Evolutionary conservation across 2,329 filamentous ascomycete genomes (phyloP), one percentile per base, ranked within the genome.

Genomic region (Hirsutella thompsonii): DNA sequence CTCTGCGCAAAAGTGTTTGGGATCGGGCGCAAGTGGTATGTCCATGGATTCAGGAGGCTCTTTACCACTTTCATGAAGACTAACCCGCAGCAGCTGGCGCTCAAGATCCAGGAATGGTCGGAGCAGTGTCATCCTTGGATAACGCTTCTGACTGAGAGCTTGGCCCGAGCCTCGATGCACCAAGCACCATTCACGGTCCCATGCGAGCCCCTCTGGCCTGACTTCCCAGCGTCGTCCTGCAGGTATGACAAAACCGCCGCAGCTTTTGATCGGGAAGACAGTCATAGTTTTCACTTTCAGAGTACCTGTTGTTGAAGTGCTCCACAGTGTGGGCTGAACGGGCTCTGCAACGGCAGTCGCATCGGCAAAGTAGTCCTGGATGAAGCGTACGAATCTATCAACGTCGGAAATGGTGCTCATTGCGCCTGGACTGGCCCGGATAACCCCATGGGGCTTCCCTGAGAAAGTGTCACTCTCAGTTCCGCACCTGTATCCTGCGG

Each of bases 131-230:
- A 98, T 96, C 28, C 70, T 76, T 2, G 89, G 85, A 55, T 92
- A 81, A 47, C 80, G 72, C 62, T 96, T 98, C 60, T 96, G 90
- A 55, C 77, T 94, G 41, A 98, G 66, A 5, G 83, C 87, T 50
- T 81, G 79, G 0, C 86, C 83, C 1, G 89, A 93, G 35, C 86
- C 88, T 54, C 80, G 75, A 56, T 95, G 89, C 13, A 98, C 70
- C 18, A 98, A 67, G 61, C 90, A 96, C 90, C 92, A 98, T 64
- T 96, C 90, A 46, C 92, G 74, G 58, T 98, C 92, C 88, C 90
- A 96, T 8, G 80, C 83, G 2, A 98, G 68, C 0, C 92, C 92
- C 62, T 95, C 88, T 8, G 74, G 68, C 42, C 74, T 76, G 18
- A 96, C 71, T 51, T 84, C 78, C 92, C 92, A 98, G 13, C 68